Percentiles rank a stretch among this genome's conserved stretches.
Conservation (phyloP, 768 basidiomycete species). For the Tricholoma flavovirens region DNA sequence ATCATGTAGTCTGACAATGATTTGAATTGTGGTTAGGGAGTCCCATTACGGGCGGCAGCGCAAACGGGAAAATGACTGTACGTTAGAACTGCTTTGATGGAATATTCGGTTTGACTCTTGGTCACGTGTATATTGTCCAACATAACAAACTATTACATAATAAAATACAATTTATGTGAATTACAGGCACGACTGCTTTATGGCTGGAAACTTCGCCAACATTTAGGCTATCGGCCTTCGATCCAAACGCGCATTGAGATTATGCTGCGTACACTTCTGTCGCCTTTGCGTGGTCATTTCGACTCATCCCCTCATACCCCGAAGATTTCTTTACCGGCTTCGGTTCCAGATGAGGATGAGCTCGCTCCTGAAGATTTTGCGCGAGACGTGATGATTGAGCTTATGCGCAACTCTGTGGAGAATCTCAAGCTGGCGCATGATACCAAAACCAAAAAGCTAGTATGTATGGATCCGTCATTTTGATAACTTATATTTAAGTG, state of each 20-base stretch:
- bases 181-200: no score
- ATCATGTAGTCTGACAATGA: no score
- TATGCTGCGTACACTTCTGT: slow-evolving; percentile 57
- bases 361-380: slow-evolving; percentile 65
- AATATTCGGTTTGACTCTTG: no score
- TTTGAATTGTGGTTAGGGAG: no score
- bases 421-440: slow-evolving; percentile 56
- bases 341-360: slow-evolving; percentile 32
- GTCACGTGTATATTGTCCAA: no score
- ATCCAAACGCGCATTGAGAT: not conserved
- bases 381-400: slow-evolving; percentile 61
- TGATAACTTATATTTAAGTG: not conserved
- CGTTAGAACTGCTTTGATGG: no score
- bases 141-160: no score
- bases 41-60: no score
- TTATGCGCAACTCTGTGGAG: slow-evolving; percentile 68
- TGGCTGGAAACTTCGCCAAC: not conserved
- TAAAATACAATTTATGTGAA: no score
- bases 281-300: slow-evolving; percentile 52
- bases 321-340: slow-evolving; percentile 16
- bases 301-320: slow-evolving; percentile 36
- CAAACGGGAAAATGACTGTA: no score
- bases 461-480: slow-evolving; percentile 23
- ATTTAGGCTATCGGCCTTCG: not conserved
- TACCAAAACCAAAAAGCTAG: slow-evolving; percentile 44